Evolutionary conservation across 2,329 filamentous ascomycete genomes (phyloP).

Genomic region (Cladosporium halotolerans): DNA sequence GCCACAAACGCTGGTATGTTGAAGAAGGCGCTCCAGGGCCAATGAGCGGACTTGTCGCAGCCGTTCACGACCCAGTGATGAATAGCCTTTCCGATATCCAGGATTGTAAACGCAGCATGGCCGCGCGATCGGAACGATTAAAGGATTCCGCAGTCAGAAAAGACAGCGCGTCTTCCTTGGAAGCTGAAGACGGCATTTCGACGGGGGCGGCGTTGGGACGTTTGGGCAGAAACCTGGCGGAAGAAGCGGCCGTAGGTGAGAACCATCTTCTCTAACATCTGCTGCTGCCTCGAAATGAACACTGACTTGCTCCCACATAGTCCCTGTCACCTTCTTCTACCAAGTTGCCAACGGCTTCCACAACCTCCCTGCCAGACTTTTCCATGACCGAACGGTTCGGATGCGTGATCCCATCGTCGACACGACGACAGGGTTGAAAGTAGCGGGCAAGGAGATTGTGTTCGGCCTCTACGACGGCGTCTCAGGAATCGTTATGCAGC

Average conservation of each 20-base stretch:
- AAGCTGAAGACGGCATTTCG: constrained; percentile 19
- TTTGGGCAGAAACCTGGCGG: constrained; percentile 36
- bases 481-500: constrained; percentile 29
- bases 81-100: constrained; percentile 4
- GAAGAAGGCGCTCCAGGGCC: constrained; percentile 8
- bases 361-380: background rate
- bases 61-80: background rate
- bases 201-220: constrained; percentile 20
- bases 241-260: constrained; percentile 54
- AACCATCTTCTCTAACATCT: constrained; percentile 42
- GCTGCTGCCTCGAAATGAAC: constrained; percentile 49
- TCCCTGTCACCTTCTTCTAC: constrained; percentile 79
- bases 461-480: constrained; percentile 10
- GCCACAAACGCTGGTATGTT: constrained; percentile 8
- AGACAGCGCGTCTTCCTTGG: background rate
- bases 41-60: background rate
- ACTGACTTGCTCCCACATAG: constrained; percentile 60
- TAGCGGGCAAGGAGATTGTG: constrained; percentile 4
- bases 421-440: background rate
- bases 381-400: constrained; percentile 3
- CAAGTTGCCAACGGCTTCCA: constrained; percentile 63
- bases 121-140: background rate
- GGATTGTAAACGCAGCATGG: constrained; percentile 1
- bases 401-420: constrained; percentile 6
- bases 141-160: constrained; percentile 4